Evolutionary conservation across 192 early-diverging fungal species (phyloP).

Genomic region (Irineochytrium annulatum): DNA sequence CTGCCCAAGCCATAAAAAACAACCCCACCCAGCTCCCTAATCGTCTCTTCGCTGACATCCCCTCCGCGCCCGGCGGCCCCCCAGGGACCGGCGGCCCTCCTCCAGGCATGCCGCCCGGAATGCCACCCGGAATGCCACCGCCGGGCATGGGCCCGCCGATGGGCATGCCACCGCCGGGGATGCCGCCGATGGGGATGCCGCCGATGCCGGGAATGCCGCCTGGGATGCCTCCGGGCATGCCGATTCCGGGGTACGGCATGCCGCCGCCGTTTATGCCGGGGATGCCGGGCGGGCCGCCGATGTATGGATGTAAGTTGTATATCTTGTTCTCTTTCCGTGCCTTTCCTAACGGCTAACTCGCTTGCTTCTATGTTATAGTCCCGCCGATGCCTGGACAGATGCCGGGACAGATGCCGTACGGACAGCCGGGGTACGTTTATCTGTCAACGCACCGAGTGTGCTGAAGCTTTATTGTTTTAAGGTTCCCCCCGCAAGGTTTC

Average conservation of each 20-base stretch:
- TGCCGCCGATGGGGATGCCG: conserved; percentile 18
- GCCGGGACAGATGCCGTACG: conserved; percentile 1
- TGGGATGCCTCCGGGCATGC: conserved; percentile 13
- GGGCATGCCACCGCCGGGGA: neutral
- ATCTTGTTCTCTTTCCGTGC: too few relatives aligned
- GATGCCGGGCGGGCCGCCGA: conserved; percentile 17
- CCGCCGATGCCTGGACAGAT: neutral
- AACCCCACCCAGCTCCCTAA: conserved; percentile 57
- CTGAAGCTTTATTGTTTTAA: too few relatives aligned
- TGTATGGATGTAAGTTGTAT: neutral
- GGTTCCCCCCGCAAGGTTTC: conserved; percentile 20
- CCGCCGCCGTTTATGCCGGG: conserved; percentile 22
- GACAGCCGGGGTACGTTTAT: too few relatives aligned
- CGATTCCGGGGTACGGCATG: conserved; percentile 10
- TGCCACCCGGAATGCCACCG: conserved; percentile 11
- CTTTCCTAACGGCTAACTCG: too few relatives aligned
- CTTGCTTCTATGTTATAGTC: neutral
- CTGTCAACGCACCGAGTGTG: too few relatives aligned
- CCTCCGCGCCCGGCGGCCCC: conserved; percentile 10
- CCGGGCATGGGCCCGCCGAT: conserved; percentile 1
- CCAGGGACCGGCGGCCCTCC: neutral
- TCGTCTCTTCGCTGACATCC: conserved; percentile 65
- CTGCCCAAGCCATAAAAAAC: conserved; percentile 83
- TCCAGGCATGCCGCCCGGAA: conserved; percentile 14
- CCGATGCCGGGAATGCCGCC: conserved; percentile 21